Conservation (phyloP, 495 filamentous ascomycete species). For the Podospora tetraspora region DNA sequence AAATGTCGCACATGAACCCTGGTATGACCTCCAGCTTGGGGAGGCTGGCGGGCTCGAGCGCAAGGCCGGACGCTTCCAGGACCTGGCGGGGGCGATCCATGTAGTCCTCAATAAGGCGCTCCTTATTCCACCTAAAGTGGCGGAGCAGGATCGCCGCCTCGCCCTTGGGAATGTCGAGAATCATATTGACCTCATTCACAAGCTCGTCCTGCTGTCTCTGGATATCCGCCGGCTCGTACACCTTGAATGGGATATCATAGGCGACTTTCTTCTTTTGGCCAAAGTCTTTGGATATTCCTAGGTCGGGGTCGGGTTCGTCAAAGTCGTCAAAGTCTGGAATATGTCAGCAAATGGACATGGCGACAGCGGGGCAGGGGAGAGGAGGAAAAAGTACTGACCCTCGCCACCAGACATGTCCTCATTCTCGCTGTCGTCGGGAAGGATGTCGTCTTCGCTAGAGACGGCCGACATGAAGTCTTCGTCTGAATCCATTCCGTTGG, state of each 20-base stretch:
- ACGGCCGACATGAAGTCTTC: slow-evolving; percentile 88
- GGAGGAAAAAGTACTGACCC: slow-evolving; percentile 51
- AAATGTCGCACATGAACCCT: slow-evolving; percentile 89
- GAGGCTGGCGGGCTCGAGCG: slow-evolving; percentile 53
- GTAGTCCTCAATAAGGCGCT: slow-evolving; percentile 86
- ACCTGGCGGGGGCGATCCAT: slow-evolving; percentile 77
- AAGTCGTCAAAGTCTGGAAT: slow-evolving; percentile 62
- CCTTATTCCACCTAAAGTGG: slow-evolving; percentile 90
- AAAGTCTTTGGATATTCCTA: slow-evolving; percentile 72
- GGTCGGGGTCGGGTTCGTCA: slow-evolving; percentile 65
- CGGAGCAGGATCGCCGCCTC: slow-evolving; percentile 83
- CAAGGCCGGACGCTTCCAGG: slow-evolving; percentile 81
- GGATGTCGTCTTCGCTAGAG: slow-evolving; percentile 71
- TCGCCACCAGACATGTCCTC: slow-evolving; percentile 63
- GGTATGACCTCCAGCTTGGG: slow-evolving; percentile 64
- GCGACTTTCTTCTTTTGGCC: slow-evolving; percentile 62
- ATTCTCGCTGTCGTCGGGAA: slow-evolving; percentile 72
- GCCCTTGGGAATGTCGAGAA: slow-evolving; percentile 81
- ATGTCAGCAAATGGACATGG: slow-evolving; percentile 13
- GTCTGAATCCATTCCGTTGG: slow-evolving; percentile 84
- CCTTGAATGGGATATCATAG: slow-evolving; percentile 80
- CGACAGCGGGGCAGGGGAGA: background rate
- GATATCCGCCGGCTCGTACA: slow-evolving; percentile 74
- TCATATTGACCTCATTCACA: slow-evolving; percentile 80
- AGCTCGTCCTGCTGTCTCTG: slow-evolving; percentile 76